Evolutionary conservation across 257 asterid genomes (phyloP).

Genomic region (Cruciata laevipes): DNA sequence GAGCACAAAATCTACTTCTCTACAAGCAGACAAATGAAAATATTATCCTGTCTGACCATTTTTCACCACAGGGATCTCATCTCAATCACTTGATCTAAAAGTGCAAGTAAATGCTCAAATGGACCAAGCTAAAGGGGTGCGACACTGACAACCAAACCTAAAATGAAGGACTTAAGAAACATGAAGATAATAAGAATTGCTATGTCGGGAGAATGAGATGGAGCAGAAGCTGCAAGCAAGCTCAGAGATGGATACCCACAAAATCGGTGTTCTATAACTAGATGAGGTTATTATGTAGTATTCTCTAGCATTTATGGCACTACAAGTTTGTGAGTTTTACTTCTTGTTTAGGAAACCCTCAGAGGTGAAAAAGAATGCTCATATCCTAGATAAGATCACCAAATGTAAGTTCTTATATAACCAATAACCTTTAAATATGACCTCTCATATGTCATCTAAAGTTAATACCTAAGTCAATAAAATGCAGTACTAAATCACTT

Average conservation of each 20-base stretch:
- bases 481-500: neutral
- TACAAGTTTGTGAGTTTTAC: neutral
- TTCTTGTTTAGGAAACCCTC: neutral
- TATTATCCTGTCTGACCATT: neutral
- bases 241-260: neutral
- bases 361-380: neutral
- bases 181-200: neutral
- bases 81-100: neutral
- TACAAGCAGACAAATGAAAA: constrained; percentile 2
- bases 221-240: neutral
- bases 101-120: constrained; percentile 6
- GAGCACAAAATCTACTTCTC: neutral
- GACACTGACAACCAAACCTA: neutral
- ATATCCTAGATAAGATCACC: neutral
- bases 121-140: constrained; percentile 3
- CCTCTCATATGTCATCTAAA: neutral
- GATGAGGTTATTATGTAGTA: neutral
- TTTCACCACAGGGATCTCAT: constrained; percentile 5
- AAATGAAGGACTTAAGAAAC: neutral
- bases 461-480: neutral
- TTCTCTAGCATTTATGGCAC: neutral
- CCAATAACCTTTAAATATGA: too few relatives aligned
- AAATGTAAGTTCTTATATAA: neutral
- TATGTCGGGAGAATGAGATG: neutral
- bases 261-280: neutral